Conservation (phyloP, 805 yeast species). For the Metschnikowia similis region DNA sequence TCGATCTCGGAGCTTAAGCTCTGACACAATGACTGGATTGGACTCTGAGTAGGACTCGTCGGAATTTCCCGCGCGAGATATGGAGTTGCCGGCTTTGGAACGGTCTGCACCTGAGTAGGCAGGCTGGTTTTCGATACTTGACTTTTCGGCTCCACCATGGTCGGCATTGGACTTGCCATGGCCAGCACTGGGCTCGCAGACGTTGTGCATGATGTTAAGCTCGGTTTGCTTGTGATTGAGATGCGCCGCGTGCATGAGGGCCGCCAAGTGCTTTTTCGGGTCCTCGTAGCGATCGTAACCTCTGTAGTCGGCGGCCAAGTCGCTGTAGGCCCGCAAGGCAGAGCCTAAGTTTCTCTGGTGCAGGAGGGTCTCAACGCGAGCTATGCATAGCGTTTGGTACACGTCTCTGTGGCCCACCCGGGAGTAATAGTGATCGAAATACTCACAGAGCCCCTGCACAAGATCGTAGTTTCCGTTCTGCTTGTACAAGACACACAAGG, state of each 20-base stretch:
- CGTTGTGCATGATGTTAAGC: slow-evolving; percentile 16
- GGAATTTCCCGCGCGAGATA: no score
- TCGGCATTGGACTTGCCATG: no score
- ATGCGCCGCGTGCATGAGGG: slow-evolving; percentile 10
- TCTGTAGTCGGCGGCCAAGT: slow-evolving; percentile 16
- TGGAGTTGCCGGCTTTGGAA: no score
- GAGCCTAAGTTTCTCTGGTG: slow-evolving; percentile 16
- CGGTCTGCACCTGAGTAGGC: no score
- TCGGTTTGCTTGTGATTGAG: slow-evolving; percentile 11
- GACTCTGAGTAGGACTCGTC: neutral
- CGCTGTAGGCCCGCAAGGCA: slow-evolving; percentile 23
- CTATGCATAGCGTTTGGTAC: slow-evolving; percentile 25
- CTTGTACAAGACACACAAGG: slow-evolving; percentile 26
- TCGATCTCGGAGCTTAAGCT: slow-evolving; percentile 20
- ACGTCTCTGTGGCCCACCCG: slow-evolving; percentile 25
- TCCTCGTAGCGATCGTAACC: slow-evolving; percentile 16
- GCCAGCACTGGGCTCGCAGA: neutral
- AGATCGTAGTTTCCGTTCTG: slow-evolving; percentile 22
- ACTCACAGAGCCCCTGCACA: slow-evolving; percentile 28
- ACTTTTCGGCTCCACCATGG: neutral
- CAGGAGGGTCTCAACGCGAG: slow-evolving; percentile 31
- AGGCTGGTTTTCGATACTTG: neutral
- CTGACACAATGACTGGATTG: slow-evolving; percentile 15
- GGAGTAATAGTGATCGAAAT: slow-evolving; percentile 38
- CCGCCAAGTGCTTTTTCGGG: slow-evolving; percentile 7